These are phyloP conservation scores for Chalciporus piperatoides DNA, from an alignment of 1,284 basidiomycete genomes.

Conservation along the genomic window DNA sequence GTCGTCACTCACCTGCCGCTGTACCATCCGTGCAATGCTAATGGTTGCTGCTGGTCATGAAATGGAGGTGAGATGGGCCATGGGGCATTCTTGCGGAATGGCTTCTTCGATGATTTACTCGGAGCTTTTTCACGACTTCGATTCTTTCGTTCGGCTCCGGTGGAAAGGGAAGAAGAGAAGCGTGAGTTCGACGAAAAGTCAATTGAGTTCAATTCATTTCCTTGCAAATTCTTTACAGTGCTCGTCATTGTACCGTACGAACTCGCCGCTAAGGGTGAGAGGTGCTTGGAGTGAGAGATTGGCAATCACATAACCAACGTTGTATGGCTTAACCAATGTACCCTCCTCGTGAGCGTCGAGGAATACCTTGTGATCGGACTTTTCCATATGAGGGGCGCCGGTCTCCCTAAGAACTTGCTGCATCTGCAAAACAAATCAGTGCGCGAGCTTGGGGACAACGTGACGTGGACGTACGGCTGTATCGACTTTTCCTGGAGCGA, in stretches of 20 bases:
- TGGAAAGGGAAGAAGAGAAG: constrained; percentile 9
- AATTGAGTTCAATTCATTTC: constrained; percentile 20
- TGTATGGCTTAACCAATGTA: constrained; percentile 65
- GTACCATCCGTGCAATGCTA: constrained; percentile 19
- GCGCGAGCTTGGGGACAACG: background rate
- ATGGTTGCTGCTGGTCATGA: constrained; percentile 1
- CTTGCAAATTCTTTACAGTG: constrained; percentile 55
- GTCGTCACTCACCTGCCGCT: constrained; percentile 3
- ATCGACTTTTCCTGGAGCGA: constrained; percentile 85
- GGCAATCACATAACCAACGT: constrained; percentile 74
- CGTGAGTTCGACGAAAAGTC: background rate
- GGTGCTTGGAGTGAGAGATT: constrained; percentile 57
- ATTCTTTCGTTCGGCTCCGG: constrained; percentile 14
- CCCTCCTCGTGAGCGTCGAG: constrained; percentile 58
- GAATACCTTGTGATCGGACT: constrained; percentile 54
- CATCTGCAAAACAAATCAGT: constrained; percentile 50
- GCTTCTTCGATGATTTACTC: constrained; percentile 17
- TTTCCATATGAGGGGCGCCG: constrained; percentile 48
- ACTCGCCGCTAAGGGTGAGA: constrained; percentile 63
- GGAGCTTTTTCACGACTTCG: constrained; percentile 12
- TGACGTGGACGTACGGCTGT: constrained; percentile 46
- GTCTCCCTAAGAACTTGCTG: constrained; percentile 51
- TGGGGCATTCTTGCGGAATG: background rate
- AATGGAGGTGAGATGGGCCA: constrained; percentile 2
- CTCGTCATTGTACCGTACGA: constrained; percentile 68